These are phyloP conservation scores for Diaporthe citrichinensis DNA, from an alignment of 2,329 filamentous ascomycete genomes.

Conservation along the genomic window DNA sequence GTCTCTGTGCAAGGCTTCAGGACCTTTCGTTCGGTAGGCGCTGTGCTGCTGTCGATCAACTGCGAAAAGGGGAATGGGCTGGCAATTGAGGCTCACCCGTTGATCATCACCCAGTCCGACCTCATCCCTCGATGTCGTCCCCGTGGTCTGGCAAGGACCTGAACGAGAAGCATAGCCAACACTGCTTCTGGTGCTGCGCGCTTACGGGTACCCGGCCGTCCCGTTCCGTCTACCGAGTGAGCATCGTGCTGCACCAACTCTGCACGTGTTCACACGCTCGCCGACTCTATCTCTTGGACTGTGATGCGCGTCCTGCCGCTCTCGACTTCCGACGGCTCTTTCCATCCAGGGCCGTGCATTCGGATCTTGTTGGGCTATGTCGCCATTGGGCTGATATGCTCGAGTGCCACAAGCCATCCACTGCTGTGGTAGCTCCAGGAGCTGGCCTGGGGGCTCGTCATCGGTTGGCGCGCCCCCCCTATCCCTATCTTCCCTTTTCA, in stretches of 20 bases:
- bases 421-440: conserved; percentile 22
- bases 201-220: background rate
- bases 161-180: background rate
- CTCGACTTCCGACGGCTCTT: conserved; percentile 14
- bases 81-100: conserved; percentile 30
- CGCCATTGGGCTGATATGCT: conserved; percentile 34
- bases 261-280: background rate
- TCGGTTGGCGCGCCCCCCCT: conserved; percentile 9
- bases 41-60: conserved; percentile 32
- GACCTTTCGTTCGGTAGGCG: background rate
- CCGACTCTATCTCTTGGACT: background rate
- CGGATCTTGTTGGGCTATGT: conserved; percentile 3
- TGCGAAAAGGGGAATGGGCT: conserved; percentile 30
- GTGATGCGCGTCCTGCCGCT: background rate
- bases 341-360: conserved; percentile 20
- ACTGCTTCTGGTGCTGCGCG: background rate
- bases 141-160: background rate
- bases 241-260: background rate
- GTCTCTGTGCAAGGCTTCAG: background rate
- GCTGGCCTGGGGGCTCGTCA: conserved; percentile 20
- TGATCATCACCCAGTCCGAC: conserved; percentile 19
- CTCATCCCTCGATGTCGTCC: conserved; percentile 14
- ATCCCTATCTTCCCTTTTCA: conserved; percentile 15
- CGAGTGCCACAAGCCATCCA: conserved; percentile 27
- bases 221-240: background rate